Base-by-base conservation (phyloP, 179 eudicot genomes). In the Actinidia arguta region DNA sequence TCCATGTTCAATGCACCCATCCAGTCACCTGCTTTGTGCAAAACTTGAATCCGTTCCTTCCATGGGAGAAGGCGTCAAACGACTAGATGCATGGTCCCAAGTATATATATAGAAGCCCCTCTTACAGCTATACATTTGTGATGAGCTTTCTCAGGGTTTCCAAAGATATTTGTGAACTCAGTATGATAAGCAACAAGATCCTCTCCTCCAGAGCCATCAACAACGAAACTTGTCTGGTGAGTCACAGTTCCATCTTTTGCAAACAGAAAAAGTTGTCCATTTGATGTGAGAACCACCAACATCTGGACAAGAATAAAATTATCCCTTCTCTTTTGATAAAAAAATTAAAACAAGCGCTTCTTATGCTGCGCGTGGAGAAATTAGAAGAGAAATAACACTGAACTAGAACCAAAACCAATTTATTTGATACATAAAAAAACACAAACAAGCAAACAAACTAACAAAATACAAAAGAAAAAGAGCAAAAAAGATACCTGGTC, bases 1-100 rank as follows among this genome's bases (percentile, higher is more conserved):
- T 96, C 96, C 99, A 96, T 96, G 92, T 94, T 93, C 80, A 96
- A 88, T 73, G 99, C 97, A 79, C 99, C 96, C 96, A 93, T 96
- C 99, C 99, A 94, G 78, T 96, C 99, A 81, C 99, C 98, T 81
- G 98, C 97, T 83, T 91, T 92, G 51, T 91, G 89, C 86, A 96
- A 81, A 81, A 94, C 98, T 85, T 94, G 95, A 85, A 94, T 91
- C 13, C 99, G 87, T 83, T 96, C 99, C 84, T 91, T 92, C 99
- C 99, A 96, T 59, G 95, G 89, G 76, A 96, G 96, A 86, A 96
- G 93, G 52, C 99, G 97, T 67, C 93, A 92, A 84, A 94, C 85
- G 78, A 90, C 84, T 82, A 94, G 94, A 88, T 91, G 97, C 75
- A 64, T 84, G 11, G 98, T 92, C 55, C 97, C 92, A 70, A 96